Percentiles rank a stretch among this genome's conserved stretches.
Evolutionary conservation across 108 stramenopile genomes (phyloP).

Genomic region (Fragilariopsis cylindrus): DNA sequence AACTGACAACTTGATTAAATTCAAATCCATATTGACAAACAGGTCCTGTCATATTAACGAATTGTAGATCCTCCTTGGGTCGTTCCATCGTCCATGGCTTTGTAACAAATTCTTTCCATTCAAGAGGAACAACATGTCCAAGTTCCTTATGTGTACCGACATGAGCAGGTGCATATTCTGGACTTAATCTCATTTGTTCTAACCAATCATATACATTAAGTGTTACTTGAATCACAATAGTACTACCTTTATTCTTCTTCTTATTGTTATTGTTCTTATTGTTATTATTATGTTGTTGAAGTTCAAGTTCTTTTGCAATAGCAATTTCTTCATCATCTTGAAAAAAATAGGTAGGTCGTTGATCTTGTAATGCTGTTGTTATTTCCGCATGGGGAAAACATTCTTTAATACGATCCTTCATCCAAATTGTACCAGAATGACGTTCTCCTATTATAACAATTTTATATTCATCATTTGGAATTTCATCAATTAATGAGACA

Average conservation of each 20-base stretch:
- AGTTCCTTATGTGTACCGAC: neutral
- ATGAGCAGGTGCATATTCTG: conserved; percentile 54
- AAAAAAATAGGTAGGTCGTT: conserved; percentile 50
- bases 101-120: conserved; percentile 51
- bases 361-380: conserved; percentile 23
- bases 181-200: conserved; percentile 53
- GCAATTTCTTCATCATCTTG: conserved; percentile 32
- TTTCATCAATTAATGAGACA: neutral
- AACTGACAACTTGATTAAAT: conserved; percentile 46
- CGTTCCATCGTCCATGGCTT: conserved; percentile 51
- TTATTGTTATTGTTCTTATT: conserved; percentile 6
- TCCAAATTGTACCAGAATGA: conserved; percentile 52
- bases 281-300: neutral
- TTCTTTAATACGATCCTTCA: conserved; percentile 37
- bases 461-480: conserved; percentile 15
- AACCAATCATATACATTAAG: conserved; percentile 58
- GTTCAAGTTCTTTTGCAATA: neutral
- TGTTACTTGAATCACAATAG: conserved; percentile 44
- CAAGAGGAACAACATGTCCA: conserved; percentile 20
- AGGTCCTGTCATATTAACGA: conserved; percentile 24
- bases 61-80: conserved; percentile 36
- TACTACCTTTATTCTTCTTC: neutral
- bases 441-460: conserved; percentile 60
- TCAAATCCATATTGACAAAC: conserved; percentile 37
- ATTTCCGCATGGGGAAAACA: conserved; percentile 47